Evolutionary conservation across 495 filamentous ascomycete species (phyloP).

Genomic region (Neohortaea acidophila): DNA sequence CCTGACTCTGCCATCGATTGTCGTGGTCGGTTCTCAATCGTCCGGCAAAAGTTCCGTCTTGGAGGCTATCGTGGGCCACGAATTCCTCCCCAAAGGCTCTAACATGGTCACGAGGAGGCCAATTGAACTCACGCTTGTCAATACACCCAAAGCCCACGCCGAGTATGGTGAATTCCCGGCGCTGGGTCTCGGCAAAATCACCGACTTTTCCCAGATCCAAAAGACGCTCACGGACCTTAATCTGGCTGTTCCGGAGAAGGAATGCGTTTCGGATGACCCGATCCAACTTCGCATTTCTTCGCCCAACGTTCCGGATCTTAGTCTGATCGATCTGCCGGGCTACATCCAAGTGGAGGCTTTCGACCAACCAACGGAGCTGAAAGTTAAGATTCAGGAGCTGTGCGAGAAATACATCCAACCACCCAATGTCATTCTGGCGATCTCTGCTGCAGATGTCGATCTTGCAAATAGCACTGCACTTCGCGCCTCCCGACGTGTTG

Average conservation of each 20-base stretch:
- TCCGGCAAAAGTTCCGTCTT: slow-evolving; percentile 96
- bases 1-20: slow-evolving; percentile 82
- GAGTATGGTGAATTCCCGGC: slow-evolving; percentile 97
- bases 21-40: slow-evolving; percentile 95
- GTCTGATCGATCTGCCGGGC: slow-evolving; percentile 87
- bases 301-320: slow-evolving; percentile 87
- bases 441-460: slow-evolving; percentile 95
- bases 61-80: slow-evolving; percentile 94
- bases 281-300: slow-evolving; percentile 93
- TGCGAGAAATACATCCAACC: slow-evolving; percentile 97
- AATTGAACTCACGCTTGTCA: slow-evolving; percentile 92
- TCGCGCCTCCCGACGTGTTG: slow-evolving; percentile 76
- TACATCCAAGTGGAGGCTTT: slow-evolving; percentile 91
- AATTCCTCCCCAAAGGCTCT: slow-evolving; percentile 90
- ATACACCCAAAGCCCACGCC: slow-evolving; percentile 74
- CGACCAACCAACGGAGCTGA: slow-evolving; percentile 81
- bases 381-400: slow-evolving; percentile 87
- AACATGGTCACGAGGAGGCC: slow-evolving; percentile 98
- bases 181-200: slow-evolving; percentile 75
- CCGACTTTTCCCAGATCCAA: slow-evolving; percentile 86
- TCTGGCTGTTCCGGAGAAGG: slow-evolving; percentile 69
- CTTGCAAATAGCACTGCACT: slow-evolving; percentile 91
- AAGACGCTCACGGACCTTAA: slow-evolving; percentile 91
- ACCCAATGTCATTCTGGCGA: slow-evolving; percentile 91
- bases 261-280: slow-evolving; percentile 91